Evolutionary conservation across 768 basidiomycete genomes (phyloP).

Genomic region (Suillus paluster): DNA sequence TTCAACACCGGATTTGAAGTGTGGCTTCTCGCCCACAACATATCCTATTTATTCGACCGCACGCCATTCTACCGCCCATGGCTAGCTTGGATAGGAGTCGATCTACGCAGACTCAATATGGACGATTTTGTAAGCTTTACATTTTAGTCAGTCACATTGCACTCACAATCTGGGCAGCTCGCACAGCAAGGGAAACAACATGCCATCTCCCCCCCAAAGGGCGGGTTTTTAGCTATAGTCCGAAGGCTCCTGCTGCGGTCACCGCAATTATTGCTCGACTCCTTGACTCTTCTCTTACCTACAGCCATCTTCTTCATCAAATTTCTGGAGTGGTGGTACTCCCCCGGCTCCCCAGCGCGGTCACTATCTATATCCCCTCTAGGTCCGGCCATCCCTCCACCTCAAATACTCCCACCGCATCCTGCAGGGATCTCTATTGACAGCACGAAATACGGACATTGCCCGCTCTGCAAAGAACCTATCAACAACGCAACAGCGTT

Average conservation of each 20-base stretch:
- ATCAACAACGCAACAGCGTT: constrained; percentile 89
- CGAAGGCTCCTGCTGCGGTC: constrained; percentile 52
- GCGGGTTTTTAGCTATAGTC: constrained; percentile 47
- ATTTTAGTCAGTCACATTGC: constrained; percentile 1
- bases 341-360: constrained; percentile 84
- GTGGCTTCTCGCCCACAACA: constrained; percentile 83
- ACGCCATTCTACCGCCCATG: constrained; percentile 91
- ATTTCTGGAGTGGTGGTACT: constrained; percentile 99
- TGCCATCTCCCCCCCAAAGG: constrained; percentile 26
- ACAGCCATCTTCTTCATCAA: constrained; percentile 94
- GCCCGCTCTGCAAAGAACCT: constrained; percentile 74
- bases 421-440: constrained; percentile 72
- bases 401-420: constrained; percentile 74
- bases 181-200: constrained; percentile 19
- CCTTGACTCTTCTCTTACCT: constrained; percentile 78
- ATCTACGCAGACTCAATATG: constrained; percentile 75
- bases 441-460: constrained; percentile 71
- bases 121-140: constrained; percentile 72
- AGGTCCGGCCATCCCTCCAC: constrained; percentile 78
- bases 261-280: constrained; percentile 74
- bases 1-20: constrained; percentile 75
- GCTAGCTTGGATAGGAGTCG: constrained; percentile 84
- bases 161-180: constrained; percentile 20
- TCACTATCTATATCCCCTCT: constrained; percentile 64
- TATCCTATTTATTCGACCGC: constrained; percentile 88